Evolutionary conservation across 2,329 filamentous ascomycete species (phyloP), one percentile per base, ranked within the genome.

Genomic region (Nothomitra cinnamomea): DNA sequence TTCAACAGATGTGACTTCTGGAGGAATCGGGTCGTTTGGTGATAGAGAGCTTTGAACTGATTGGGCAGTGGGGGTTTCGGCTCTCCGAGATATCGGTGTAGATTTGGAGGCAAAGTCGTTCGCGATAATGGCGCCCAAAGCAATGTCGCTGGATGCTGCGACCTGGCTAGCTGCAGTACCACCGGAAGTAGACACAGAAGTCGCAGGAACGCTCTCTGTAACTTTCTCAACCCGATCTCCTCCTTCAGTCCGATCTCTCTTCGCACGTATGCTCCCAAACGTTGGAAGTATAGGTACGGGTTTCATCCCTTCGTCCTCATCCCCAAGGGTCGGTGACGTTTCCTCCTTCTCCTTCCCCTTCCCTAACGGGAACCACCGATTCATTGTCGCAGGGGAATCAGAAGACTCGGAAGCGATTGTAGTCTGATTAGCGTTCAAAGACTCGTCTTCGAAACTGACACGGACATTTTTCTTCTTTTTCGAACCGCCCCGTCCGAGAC

Each of bases 401-500:
- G 64, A 58, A 45, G 69, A 65, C 1, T 65, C 60, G 2, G 64
- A 58, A 8, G 65, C 61, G 6, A 66, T 66, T 8, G 72, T 66
- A 52, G 78, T 72, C 5, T 73, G 75, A 21, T 78, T 71, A 1
- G 79, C 67, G 8, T 76, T 67, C 7, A 73, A 76, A n/a, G 67
- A 72, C 35, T 76, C 74, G 51, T 87, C 83, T 57, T 87, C 82
- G 62, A 88, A 95, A 67, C 87, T 95, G 48, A 89, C 85, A 22
- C 85, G 74, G 1, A 77, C 77, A 40, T 73, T 76, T 65, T 83
- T 87, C 67, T 80, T 87, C 56, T 77, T 71, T 59, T 67, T 69
- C 6, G 56, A 54, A 41, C 10, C 22, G 22, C 43, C 21, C 12
- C 43, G 43, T 13, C 21, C 10, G 22, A 12, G n/a, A 25, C 43